A percentile compares a stretch with the other conserved stretches of the same genome.
Evolutionary conservation across 148 eudicot species (phyloP).

Genomic region (Salicornia ramosissima): DNA sequence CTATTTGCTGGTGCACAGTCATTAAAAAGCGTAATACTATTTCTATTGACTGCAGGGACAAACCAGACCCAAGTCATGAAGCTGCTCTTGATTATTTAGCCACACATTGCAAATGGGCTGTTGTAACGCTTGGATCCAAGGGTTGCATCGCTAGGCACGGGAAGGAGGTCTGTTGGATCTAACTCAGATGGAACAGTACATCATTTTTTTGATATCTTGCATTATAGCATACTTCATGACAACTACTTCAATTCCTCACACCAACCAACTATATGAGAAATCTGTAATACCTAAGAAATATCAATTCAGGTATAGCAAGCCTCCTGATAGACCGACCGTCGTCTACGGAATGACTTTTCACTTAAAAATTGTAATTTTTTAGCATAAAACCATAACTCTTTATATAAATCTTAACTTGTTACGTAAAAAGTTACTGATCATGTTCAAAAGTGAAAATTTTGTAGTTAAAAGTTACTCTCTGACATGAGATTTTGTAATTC

Average conservation of each 20-base stretch:
- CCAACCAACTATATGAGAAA: too few species aligned
- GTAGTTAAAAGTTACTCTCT: too few species aligned
- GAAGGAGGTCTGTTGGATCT: constrained; percentile 56
- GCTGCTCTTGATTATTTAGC: constrained; percentile 77
- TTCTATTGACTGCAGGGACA: constrained; percentile 42
- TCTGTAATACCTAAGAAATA: too few species aligned
- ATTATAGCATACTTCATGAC: constrained; percentile 5
- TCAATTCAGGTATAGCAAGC: too few species aligned
- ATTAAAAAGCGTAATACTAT: background rate
- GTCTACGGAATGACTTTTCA: too few species aligned
- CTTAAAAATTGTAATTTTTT: too few species aligned
- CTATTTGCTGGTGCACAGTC: background rate
- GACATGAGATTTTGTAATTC: too few species aligned
- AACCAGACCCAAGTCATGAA: constrained; percentile 54
- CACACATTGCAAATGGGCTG: constrained; percentile 84
- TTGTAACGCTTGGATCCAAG: constrained; percentile 80
- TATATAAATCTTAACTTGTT: too few species aligned
- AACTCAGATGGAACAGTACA: constrained; percentile 24
- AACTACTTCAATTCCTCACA: background rate
- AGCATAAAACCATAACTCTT: too few species aligned
- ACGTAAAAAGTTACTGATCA: too few species aligned
- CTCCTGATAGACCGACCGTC: too few species aligned
- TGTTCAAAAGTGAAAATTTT: too few species aligned
- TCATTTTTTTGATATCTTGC: constrained; percentile 16
- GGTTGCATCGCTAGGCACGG: constrained; percentile 89